These are phyloP conservation scores for Coemansia aciculifera DNA, from an alignment of 192 early-diverging fungal genomes.

Conservation along the genomic window DNA sequence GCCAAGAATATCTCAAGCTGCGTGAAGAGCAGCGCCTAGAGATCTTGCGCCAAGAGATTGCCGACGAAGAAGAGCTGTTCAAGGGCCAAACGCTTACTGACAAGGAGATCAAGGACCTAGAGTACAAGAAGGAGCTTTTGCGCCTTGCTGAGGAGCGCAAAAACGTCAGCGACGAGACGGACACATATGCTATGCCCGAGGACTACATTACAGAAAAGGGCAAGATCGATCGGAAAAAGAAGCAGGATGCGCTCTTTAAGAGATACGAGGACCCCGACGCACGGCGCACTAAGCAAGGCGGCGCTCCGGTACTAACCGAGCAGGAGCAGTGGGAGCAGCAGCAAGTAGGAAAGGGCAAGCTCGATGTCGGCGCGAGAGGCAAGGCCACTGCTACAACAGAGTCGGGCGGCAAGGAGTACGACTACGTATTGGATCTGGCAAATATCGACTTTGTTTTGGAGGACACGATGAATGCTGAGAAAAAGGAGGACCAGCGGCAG, in stretches of 20 bases:
- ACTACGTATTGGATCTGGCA: conserved; percentile 93
- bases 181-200: conserved; percentile 86
- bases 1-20: conserved; percentile 87
- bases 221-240: conserved; percentile 94
- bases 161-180: conserved; percentile 73
- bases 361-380: conserved; percentile 58
- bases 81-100: conserved; percentile 69
- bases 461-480: conserved; percentile 60
- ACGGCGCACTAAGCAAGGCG: conserved; percentile 35
- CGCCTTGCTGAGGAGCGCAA: conserved; percentile 81
- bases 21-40: conserved; percentile 82
- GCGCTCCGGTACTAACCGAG: conserved; percentile 59
- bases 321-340: conserved; percentile 93
- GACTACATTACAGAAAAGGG: conserved; percentile 99
- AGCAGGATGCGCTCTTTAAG: conserved; percentile 81
- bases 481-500: conserved; percentile 60
- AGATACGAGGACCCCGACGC: conserved; percentile 78
- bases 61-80: conserved; percentile 88
- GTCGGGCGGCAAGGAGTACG: conserved; percentile 67
- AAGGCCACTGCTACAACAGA: conserved; percentile 51
- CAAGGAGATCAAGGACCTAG: conserved; percentile 73
- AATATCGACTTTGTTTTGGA: conserved; percentile 90
- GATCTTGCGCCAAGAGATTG: conserved; percentile 73
- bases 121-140: conserved; percentile 84
- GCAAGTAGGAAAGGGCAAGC: conserved; percentile 67